Base-by-base conservation (phyloP, 2,329 filamentous ascomycete genomes). In the Sphaerulina vaccinii region DNA sequence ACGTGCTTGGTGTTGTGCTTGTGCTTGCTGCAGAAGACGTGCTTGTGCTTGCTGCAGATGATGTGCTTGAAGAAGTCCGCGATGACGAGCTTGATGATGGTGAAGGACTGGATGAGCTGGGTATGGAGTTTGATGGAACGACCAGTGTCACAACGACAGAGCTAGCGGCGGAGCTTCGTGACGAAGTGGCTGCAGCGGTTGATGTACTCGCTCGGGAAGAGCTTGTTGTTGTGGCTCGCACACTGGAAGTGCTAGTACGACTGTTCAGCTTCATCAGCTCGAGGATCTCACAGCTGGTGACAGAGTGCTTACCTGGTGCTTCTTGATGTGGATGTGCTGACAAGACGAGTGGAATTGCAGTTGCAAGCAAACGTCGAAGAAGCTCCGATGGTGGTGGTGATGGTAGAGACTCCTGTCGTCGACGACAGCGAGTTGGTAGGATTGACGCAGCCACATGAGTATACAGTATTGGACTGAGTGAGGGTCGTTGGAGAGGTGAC, bases 381-480 rank as follows among this genome's bases (percentile, higher is more conserved):
- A 8, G 49, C 21, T 18, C 16, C n/a, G 13, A 41, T 16, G 13
- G 41, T 18, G 2, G 40, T 45, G 2, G 40, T 51, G 16, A 37
- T 44, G 7, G 40, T 51, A 8, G 41, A 29, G 18, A 45, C 18
- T 10, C 41, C 32, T 9, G 49, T 35, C 19, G 27, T 45, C 19
- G 42, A 36, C 5, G 13, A 18, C 27, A 45, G 42, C 5, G 42
- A 45, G 23, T 45, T 45, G 16, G 42, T 51, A 3, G 49, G 49
- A n/a, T 40, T 11, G 19, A 37, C 40, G 24, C 49, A 51, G 11
- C 35, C 49, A n/a, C 49, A 51, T 6, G n/a, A 35, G 23, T 29
- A 45, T 19, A 42, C 13, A 7, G 49, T 51, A 8, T 51, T 51
- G 4, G 49, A 37, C 10, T 21, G 23, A n/a, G 41, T 51, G n/a